Evolutionary conservation across 306 rosid genomes (phyloP).

Genomic region (Luffa acutangula): DNA sequence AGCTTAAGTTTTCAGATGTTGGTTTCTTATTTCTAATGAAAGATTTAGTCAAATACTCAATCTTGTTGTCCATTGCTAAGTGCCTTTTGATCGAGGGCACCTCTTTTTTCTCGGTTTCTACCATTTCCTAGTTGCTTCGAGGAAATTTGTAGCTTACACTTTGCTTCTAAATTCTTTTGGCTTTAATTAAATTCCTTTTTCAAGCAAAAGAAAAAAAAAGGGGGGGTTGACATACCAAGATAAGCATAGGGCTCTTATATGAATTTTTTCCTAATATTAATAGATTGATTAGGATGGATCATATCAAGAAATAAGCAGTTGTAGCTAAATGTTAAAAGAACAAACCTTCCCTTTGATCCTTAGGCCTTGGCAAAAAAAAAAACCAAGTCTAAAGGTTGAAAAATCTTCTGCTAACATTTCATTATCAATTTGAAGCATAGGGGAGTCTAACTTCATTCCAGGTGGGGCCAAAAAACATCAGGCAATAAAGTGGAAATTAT

Average conservation of each 20-base stretch:
- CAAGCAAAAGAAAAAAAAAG: background rate
- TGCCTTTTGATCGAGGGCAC: background rate
- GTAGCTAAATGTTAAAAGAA: background rate
- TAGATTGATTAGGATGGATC: background rate
- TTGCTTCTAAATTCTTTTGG: background rate
- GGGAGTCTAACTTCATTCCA: background rate
- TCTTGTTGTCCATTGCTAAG: background rate
- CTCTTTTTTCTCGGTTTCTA: background rate
- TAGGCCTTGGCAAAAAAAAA: background rate
- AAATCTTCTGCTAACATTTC: background rate
- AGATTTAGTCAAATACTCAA: background rate
- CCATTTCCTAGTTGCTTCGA: background rate
- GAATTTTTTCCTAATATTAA: background rate
- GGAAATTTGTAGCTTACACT: background rate
- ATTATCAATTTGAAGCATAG: background rate
- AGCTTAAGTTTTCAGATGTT: background rate
- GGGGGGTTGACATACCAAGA: too few relatives aligned
- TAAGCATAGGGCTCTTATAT: background rate
- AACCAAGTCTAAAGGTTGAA: background rate
- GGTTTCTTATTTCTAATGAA: background rate
- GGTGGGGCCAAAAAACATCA: background rate
- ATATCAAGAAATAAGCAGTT: background rate
- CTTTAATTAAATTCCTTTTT: background rate
- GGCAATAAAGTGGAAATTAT: background rate
- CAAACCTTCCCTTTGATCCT: background rate